Evolutionary conservation across 495 filamentous ascomycete species (phyloP).

Genomic region (Cercophora sp.): DNA sequence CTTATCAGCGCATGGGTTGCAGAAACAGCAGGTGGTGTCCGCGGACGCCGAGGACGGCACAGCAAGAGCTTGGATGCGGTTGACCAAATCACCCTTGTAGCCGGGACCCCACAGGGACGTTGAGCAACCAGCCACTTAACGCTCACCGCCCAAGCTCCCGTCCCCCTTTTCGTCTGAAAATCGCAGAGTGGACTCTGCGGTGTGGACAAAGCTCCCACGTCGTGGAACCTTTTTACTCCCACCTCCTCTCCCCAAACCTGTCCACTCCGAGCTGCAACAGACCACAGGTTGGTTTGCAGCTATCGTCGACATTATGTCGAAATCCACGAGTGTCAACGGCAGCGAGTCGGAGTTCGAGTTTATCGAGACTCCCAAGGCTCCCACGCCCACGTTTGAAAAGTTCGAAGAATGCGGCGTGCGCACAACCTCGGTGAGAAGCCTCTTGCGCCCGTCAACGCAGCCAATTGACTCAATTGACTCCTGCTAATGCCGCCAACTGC

Average conservation of each 20-base stretch:
- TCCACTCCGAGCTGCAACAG: conserved; percentile 11
- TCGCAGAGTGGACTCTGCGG: not conserved
- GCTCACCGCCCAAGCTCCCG: not conserved
- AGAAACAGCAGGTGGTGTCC: too few species aligned
- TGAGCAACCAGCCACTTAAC: not conserved
- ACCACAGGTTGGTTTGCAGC: conserved; percentile 18
- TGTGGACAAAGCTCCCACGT: conserved; percentile 14
- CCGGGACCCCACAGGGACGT: too few species aligned
- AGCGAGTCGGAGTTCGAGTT: conserved; percentile 65
- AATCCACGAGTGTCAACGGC: conserved; percentile 44
- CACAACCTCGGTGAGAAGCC: conserved; percentile 61
- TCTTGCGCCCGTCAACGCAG: not conserved
- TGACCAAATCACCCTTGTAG: too few species aligned
- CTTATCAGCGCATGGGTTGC: too few species aligned
- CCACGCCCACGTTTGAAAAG: conserved; percentile 52
- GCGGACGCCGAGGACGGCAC: too few species aligned
- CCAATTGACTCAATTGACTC: conserved; percentile 12
- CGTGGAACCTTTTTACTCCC: too few species aligned
- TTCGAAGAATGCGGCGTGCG: conserved; percentile 67
- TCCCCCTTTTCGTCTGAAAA: not conserved
- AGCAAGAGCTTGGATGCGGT: too few species aligned
- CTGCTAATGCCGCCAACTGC: conserved; percentile 10
- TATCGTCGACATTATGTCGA: conserved; percentile 35
- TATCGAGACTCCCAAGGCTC: conserved; percentile 69
- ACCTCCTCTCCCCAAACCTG: conserved; percentile 8